phyloP scores from a whole-genome alignment of 2,329 filamentous ascomycete genomes.

The Botrytis porri region DNA sequence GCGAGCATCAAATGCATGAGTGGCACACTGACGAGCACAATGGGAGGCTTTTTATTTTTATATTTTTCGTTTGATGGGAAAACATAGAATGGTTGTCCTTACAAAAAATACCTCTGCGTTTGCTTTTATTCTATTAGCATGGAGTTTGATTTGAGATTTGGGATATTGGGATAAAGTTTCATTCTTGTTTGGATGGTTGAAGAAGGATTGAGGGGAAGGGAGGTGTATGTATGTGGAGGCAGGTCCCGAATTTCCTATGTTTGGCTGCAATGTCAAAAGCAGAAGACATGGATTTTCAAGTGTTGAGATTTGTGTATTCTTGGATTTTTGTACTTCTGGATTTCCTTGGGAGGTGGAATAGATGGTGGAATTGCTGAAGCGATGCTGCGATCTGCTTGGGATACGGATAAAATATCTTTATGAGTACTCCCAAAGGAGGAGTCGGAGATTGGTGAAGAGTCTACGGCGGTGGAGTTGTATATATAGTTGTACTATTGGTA shows the following conservation, averaged over 20 bases:
- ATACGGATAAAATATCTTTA: neutral
- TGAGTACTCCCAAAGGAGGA: neutral
- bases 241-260: neutral
- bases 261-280: constrained; percentile 17
- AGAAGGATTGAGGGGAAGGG: neutral
- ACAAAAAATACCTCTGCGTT: constrained; percentile 4
- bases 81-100: constrained; percentile 6
- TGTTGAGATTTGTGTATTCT: constrained; percentile 34
- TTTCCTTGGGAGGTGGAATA: constrained; percentile 2
- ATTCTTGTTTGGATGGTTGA: constrained; percentile 6
- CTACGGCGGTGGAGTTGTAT: neutral
- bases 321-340: constrained; percentile 17
- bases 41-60: neutral
- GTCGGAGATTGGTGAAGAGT: neutral
- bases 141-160: constrained; percentile 15
- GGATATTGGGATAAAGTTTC: constrained; percentile 7
- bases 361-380: neutral
- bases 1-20: constrained; percentile 22
- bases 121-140: constrained; percentile 15
- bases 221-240: constrained; percentile 1
- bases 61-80: constrained; percentile 4
- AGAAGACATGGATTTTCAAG: constrained; percentile 34
- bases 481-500: neutral
- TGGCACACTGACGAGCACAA: constrained; percentile 13
- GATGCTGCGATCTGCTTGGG: neutral